Conservation (phyloP, 129 eudicot species). For the Artemisia annua region DNA sequence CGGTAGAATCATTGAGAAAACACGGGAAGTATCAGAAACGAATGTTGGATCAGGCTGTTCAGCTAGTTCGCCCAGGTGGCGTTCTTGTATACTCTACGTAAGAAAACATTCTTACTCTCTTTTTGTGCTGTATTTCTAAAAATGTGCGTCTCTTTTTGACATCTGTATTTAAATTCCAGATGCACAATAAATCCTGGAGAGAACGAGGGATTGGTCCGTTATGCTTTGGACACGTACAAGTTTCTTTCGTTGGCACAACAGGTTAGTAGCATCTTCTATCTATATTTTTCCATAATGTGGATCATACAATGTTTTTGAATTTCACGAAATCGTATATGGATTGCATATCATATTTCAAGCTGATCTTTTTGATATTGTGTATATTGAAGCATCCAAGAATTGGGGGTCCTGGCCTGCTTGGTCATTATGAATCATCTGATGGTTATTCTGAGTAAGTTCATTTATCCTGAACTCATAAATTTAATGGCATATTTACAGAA, state of each 20-base stretch:
- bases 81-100: constrained; percentile 95
- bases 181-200: constrained; percentile 99
- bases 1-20: constrained; percentile 72
- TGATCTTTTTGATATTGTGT: constrained; percentile 13
- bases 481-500: not conserved
- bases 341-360: not conserved
- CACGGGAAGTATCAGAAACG: constrained; percentile 81
- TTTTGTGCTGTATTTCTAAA: no score
- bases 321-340: not conserved
- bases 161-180: constrained; percentile 36
- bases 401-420: constrained; percentile 95
- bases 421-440: constrained; percentile 57
- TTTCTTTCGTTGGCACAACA: constrained; percentile 82
- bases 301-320: not conserved
- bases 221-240: constrained; percentile 86
- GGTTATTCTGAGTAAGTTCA: constrained; percentile 76
- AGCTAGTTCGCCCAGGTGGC: constrained; percentile 94
- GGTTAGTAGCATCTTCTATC: constrained; percentile 41
- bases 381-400: constrained; percentile 68
- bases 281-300: not conserved
- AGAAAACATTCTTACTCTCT: constrained; percentile 20
- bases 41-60: constrained; percentile 96
- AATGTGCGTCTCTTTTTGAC: not conserved
- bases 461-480: not conserved
- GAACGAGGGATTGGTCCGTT: constrained; percentile 86